Evolutionary conservation across 108 stramenopile species (phyloP), one percentile per base, ranked within the genome.

Genomic region (Cyclotella distinguenda): DNA sequence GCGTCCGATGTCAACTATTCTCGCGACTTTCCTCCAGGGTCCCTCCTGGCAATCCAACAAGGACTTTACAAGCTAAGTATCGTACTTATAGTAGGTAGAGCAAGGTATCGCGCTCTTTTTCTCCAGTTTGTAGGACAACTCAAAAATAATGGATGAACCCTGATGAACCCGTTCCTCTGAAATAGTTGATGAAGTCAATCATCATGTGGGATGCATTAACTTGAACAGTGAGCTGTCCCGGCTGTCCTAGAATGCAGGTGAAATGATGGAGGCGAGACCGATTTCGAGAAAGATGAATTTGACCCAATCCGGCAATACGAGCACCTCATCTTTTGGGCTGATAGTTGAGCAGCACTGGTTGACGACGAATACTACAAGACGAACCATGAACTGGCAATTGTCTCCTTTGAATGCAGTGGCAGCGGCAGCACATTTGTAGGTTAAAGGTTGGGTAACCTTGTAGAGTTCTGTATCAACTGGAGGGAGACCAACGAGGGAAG

Each of bases 381-480:
- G 67, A 34, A 91, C 90, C 84, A 91, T 84, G 83, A 91, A 88
- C 68, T 91, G 90, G 82, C 91, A 63, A 81, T 88, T 88, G 78
- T 91, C 88, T 43, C 91, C 91, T 72, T 82, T 84, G 83, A 87
- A 80, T 54, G 67, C 66, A 50, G 76, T 49, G 47, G 50, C 56
- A 46, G 72, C n/a, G n/a, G n/a, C n/a, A n/a, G n/a, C 70, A 59
- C 67, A 70, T 51, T 80, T 69, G 77, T 77, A 77, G n/a, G 86
- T 67, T 75, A 82, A 74, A 0, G 79, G 73, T 53, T 88, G 87
- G 27, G 72, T 73, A 49, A 87, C 81, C 46, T 69, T 70, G 87
- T 88, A 91, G 6, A 85, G 71, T 10, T 79, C 84, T 25, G 79
- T 72, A 52, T 87, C 67, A 65, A 86, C 71, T 45, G 84, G 81